Percentiles rank a stretch among this genome's conserved stretches.
phyloP scores from a whole-genome alignment of 2,329 filamentous ascomycete genomes.

The Cercospora janseana region DNA sequence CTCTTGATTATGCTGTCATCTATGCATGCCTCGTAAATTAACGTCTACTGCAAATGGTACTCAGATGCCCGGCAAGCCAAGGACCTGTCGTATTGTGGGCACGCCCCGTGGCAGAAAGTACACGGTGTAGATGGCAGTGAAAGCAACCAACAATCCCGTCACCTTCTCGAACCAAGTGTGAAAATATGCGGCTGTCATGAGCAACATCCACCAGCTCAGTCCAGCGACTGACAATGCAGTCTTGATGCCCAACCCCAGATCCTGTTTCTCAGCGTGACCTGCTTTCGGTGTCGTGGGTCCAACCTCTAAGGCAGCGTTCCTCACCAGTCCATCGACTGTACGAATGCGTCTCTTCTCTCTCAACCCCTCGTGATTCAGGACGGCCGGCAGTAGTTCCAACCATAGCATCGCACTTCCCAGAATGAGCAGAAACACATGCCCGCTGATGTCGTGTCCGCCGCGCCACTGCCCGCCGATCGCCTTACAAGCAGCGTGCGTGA shows the following conservation, averaged over 20 bases:
- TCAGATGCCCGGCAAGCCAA: constrained; percentile 49
- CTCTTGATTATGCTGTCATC: neutral
- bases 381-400: constrained; percentile 70
- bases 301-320: constrained; percentile 44
- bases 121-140: constrained; percentile 45
- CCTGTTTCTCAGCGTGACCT: constrained; percentile 31
- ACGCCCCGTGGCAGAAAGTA: constrained; percentile 51
- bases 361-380: constrained; percentile 49
- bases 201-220: constrained; percentile 87
- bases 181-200: constrained; percentile 98
- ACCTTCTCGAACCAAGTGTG: constrained; percentile 98
- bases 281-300: constrained; percentile 42
- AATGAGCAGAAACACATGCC: constrained; percentile 90
- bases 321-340: constrained; percentile 63
- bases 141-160: constrained; percentile 51
- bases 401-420: constrained; percentile 77
- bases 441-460: constrained; percentile 94
- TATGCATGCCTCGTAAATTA: constrained; percentile 1
- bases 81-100: constrained; percentile 42
- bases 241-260: constrained; percentile 52
- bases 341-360: constrained; percentile 65
- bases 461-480: constrained; percentile 77
- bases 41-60: neutral
- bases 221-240: constrained; percentile 58
- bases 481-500: constrained; percentile 79